A percentile compares a stretch with the other conserved stretches of the same genome.
These are phyloP conservation scores for Poronia punctata DNA, from an alignment of 495 filamentous ascomycete species.

Conservation along the genomic window DNA sequence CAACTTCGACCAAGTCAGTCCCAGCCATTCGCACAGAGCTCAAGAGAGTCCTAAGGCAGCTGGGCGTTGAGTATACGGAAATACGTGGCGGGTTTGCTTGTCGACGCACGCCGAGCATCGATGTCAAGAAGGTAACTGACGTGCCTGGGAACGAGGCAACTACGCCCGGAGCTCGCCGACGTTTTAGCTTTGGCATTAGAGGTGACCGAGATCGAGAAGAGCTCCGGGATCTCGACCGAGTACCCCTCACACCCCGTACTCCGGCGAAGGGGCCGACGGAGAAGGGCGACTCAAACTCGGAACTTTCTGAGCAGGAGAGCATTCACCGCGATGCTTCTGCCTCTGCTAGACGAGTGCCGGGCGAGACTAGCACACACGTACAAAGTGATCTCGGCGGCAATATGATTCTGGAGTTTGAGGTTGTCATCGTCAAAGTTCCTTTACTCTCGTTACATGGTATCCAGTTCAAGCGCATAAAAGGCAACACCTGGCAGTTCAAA, in stretches of 20 bases:
- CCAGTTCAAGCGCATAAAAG: slow-evolving; percentile 95
- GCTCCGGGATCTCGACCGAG: slow-evolving; percentile 43
- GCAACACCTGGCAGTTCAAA: slow-evolving; percentile 97
- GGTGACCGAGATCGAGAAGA: slow-evolving; percentile 56
- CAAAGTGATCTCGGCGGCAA: slow-evolving; percentile 77
- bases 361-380: slow-evolving; percentile 79
- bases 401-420: slow-evolving; percentile 84
- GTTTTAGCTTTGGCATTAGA: slow-evolving; percentile 73
- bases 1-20: slow-evolving; percentile 87
- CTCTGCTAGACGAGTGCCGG: slow-evolving; percentile 48
- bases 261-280: slow-evolving; percentile 47
- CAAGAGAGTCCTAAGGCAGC: slow-evolving; percentile 78
- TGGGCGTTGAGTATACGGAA: slow-evolving; percentile 84
- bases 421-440: slow-evolving; percentile 96
- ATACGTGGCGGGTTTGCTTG: slow-evolving; percentile 93
- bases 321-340: slow-evolving; percentile 38
- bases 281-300: slow-evolving; percentile 71
- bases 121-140: slow-evolving; percentile 65
- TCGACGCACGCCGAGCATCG: slow-evolving; percentile 80
- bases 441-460: slow-evolving; percentile 89
- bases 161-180: slow-evolving; percentile 57
- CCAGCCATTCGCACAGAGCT: slow-evolving; percentile 81
- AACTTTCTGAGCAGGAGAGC: slow-evolving; percentile 64
- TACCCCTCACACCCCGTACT: slow-evolving; percentile 40
- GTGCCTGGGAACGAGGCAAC: slow-evolving; percentile 43